Percentiles rank a stretch among this genome's conserved stretches.
phyloP scores from a whole-genome alignment of 2,329 filamentous ascomycete genomes.

The Microsporum ferrugineum region DNA sequence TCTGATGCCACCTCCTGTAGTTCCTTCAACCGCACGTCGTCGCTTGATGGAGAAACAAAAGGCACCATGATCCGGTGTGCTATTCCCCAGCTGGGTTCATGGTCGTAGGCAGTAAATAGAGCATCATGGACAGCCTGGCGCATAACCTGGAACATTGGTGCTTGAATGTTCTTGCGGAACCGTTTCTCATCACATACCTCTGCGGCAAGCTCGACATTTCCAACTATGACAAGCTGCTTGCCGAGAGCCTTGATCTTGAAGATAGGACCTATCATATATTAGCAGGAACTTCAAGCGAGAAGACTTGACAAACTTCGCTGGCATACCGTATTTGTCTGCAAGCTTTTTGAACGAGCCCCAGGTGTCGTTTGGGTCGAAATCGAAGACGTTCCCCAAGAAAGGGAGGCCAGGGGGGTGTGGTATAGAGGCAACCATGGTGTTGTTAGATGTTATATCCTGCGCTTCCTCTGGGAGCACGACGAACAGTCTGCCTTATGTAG shows the following conservation, averaged over 20 bases:
- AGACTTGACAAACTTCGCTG: background rate
- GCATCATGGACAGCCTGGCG: constrained; percentile 53
- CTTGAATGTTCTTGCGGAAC: constrained; percentile 45
- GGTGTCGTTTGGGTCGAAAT: constrained; percentile 40
- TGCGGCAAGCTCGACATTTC: constrained; percentile 46
- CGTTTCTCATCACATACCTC: constrained; percentile 56
- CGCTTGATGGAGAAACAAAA: constrained; percentile 33
- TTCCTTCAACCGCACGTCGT: constrained; percentile 35
- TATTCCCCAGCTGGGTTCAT: constrained; percentile 50
- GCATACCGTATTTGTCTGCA: constrained; percentile 38
- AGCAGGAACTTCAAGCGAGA: background rate
- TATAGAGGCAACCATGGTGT: constrained; percentile 16
- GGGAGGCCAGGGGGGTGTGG: constrained; percentile 42
- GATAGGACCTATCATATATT: constrained; percentile 41
- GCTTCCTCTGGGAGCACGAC: too few species aligned
- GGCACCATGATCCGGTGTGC: constrained; percentile 44
- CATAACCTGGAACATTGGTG: constrained; percentile 41
- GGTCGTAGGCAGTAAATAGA: constrained; percentile 49
- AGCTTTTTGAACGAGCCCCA: constrained; percentile 42
- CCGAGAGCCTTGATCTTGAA: constrained; percentile 44
- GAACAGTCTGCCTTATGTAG: too few species aligned
- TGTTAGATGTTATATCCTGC: too few species aligned
- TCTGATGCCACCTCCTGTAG: constrained; percentile 42
- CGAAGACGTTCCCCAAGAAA: constrained; percentile 42
- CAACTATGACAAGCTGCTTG: constrained; percentile 40